Conservation (phyloP, 1,139 yeast genomes). For the Sugiyamaella paludigena region DNA sequence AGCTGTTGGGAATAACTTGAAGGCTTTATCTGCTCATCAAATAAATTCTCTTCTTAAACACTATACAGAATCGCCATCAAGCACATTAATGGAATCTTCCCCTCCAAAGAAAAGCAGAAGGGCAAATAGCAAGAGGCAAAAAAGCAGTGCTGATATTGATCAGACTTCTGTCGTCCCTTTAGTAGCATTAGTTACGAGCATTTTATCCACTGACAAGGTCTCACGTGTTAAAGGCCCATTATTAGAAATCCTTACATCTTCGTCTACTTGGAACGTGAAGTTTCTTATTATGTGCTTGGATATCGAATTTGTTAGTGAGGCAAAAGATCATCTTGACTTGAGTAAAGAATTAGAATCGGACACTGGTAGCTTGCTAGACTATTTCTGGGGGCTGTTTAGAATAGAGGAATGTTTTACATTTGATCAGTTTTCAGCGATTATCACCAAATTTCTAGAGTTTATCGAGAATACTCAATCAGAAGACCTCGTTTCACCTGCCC, state of each 20-base stretch:
- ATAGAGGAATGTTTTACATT: conserved; percentile 24
- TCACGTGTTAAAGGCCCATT: conserved; percentile 1
- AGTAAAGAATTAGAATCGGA: not conserved
- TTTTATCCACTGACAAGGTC: conserved; percentile 4
- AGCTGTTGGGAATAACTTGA: conserved; percentile 19
- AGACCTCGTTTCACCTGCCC: conserved; percentile 12
- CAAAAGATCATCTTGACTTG: not conserved
- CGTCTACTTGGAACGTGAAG: conserved; percentile 17
- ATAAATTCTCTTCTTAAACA: conserved; percentile 18
- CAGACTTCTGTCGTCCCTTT: not conserved
- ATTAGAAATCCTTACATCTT: not conserved
- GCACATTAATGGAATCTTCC: not conserved
- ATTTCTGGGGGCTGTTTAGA: conserved; percentile 25
- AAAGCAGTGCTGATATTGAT: not conserved
- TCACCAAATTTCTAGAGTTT: conserved; percentile 19
- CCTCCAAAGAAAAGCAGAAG: not conserved
- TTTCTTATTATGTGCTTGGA: conserved; percentile 19
- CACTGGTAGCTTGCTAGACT: conserved; percentile 12
- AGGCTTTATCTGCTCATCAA: conserved; percentile 23
- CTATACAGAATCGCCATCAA: too few relatives aligned
- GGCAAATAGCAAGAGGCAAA: not conserved
- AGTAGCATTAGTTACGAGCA: conserved; percentile 1
- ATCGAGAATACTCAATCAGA: conserved; percentile 13
- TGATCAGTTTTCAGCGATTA: conserved; percentile 21
- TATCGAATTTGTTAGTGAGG: not conserved